Evolutionary conservation across 192 early-diverging fungal genomes (phyloP).

Genomic region (Oehlia diaphana): DNA sequence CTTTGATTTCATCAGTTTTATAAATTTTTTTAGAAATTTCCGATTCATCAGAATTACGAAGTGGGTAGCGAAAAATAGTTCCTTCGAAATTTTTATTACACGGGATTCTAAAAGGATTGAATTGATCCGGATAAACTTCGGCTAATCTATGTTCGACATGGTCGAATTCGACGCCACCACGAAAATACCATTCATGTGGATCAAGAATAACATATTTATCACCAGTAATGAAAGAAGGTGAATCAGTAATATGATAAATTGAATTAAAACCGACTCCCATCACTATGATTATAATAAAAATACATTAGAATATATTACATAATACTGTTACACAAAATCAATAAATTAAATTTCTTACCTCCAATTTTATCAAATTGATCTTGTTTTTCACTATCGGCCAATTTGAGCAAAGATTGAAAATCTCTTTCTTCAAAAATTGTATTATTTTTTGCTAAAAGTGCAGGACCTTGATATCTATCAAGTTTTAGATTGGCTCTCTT

Average conservation of each 20-base stretch:
- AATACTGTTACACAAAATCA: too few species aligned
- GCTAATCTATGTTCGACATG: slow-evolving; percentile 2
- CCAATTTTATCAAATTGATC: slow-evolving; percentile 8
- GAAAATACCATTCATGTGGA: slow-evolving; percentile 34
- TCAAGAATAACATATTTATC: slow-evolving; percentile 38
- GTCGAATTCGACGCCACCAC: slow-evolving; percentile 26
- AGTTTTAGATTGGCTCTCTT: too few species aligned
- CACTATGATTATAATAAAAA: too few species aligned
- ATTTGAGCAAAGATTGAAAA: slow-evolving; percentile 25
- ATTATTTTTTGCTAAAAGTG: slow-evolving; percentile 28
- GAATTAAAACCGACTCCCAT: slow-evolving; percentile 12
- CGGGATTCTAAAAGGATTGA: slow-evolving; percentile 28
- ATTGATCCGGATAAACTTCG: slow-evolving; percentile 29
- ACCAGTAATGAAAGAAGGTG: slow-evolving; percentile 36
- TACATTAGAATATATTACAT: too few species aligned
- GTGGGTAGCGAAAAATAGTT: slow-evolving; percentile 43
- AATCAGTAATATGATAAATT: slow-evolving; percentile 44
- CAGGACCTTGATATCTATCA: slow-evolving; percentile 30
- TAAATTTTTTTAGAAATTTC: slow-evolving; percentile 32
- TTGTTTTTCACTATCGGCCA: slow-evolving; percentile 33
- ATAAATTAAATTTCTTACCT: neutral
- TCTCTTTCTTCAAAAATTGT: slow-evolving; percentile 23
- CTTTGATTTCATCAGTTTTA: slow-evolving; percentile 20
- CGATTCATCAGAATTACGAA: slow-evolving; percentile 37
- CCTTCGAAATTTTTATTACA: slow-evolving; percentile 31